Percentiles rank a stretch among this genome's conserved stretches.
Conservation (phyloP, 495 filamentous ascomycete species). For the Penicillium herquei region DNA sequence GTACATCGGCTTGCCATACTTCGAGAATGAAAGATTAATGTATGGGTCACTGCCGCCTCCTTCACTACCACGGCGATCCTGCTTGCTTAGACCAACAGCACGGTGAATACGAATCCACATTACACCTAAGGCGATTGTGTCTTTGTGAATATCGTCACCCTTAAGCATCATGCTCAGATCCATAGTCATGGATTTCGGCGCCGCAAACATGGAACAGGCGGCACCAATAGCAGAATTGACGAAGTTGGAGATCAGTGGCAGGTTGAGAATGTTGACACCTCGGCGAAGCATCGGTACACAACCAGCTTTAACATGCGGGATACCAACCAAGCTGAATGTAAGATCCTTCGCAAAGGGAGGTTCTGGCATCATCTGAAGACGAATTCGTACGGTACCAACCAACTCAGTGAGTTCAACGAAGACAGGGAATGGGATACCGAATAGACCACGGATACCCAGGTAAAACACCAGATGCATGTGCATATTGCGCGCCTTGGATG, state of each 20-base stretch:
- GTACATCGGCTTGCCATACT: constrained; percentile 98
- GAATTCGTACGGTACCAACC: constrained; percentile 79
- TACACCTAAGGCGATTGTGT: constrained; percentile 77
- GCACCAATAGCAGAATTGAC: constrained; percentile 94
- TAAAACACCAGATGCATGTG: constrained; percentile 97
- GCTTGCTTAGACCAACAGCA: constrained; percentile 83
- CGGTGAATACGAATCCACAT: constrained; percentile 91
- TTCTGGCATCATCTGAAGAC: constrained; percentile 82
- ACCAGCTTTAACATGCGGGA: constrained; percentile 85
- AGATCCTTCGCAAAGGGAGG: constrained; percentile 88
- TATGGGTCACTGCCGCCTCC: constrained; percentile 93
- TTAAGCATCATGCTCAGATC: constrained; percentile 87
- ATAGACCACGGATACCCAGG: constrained; percentile 66
- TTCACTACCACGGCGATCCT: constrained; percentile 78
- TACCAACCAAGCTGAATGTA: constrained; percentile 89
- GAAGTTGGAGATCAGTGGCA: constrained; percentile 92
- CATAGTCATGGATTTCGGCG: constrained; percentile 92
- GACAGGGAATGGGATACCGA: constrained; percentile 85
- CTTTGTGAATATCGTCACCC: constrained; percentile 88
- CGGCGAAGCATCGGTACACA: constrained; percentile 87
- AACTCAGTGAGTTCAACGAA: constrained; percentile 84
- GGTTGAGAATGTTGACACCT: constrained; percentile 87
- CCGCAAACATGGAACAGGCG: constrained; percentile 85
- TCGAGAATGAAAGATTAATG: constrained; percentile 71
- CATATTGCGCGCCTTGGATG: constrained; percentile 87